Conservation (phyloP, 352 stramenopile species). For the Discostella stelligera region DNA sequence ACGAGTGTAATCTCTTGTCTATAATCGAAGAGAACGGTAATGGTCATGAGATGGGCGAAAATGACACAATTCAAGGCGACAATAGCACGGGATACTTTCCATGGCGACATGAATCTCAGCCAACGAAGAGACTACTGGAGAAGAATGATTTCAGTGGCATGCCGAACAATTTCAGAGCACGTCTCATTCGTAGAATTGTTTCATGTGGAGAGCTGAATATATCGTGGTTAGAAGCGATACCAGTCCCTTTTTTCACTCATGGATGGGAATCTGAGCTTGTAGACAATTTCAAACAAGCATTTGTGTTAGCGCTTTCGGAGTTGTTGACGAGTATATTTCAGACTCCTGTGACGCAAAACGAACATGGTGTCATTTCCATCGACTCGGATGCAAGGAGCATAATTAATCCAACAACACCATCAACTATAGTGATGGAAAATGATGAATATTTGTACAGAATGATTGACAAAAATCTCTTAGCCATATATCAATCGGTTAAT, state of each 20-base stretch:
- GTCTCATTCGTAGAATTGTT: conserved; percentile 32
- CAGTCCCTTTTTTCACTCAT: conserved; percentile 18
- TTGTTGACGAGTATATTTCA: conserved; percentile 15
- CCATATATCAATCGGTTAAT: conserved; percentile 41
- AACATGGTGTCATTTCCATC: conserved; percentile 8
- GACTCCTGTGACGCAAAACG: conserved; percentile 4
- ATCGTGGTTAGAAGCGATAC: conserved; percentile 19
- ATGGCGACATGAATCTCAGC: conserved; percentile 4
- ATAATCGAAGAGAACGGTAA: no score
- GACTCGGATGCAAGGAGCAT: not conserved
- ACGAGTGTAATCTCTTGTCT: no score
- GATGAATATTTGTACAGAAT: conserved; percentile 43
- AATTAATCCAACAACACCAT: not conserved
- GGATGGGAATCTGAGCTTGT: conserved; percentile 48
- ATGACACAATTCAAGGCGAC: no score
- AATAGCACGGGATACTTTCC: not conserved
- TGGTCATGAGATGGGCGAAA: no score
- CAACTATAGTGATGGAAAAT: conserved; percentile 15
- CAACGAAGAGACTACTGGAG: conserved; percentile 13
- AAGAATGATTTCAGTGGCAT: conserved; percentile 44
- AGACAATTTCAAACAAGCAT: conserved; percentile 46
- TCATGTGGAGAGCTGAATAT: conserved; percentile 31
- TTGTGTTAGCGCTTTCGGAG: conserved; percentile 17
- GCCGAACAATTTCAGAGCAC: conserved; percentile 36
- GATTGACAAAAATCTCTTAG: conserved; percentile 43